Conservation (phyloP, 2,329 filamentous ascomycete genomes). For the Cladophialophora exuberans region DNA sequence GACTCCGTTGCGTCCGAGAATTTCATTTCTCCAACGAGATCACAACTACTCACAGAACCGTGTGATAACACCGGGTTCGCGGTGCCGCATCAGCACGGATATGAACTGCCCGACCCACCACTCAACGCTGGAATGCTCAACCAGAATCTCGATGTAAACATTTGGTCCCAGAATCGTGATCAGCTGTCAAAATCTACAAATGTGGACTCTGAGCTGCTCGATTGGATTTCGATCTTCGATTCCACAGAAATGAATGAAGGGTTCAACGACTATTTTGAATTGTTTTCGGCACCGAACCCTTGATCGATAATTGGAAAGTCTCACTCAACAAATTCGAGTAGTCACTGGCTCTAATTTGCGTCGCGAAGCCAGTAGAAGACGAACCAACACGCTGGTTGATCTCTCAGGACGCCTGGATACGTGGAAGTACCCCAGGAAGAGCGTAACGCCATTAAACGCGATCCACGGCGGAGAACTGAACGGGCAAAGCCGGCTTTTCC, state of each 20-base stretch:
- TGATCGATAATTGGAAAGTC: neutral
- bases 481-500: conserved; percentile 15
- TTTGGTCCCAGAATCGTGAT: neutral
- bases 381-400: too few species aligned
- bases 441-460: too few species aligned
- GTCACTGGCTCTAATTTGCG: too few species aligned
- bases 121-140: neutral
- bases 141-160: neutral
- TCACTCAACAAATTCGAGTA: too few species aligned
- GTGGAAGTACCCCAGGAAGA: too few species aligned
- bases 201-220: neutral
- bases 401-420: too few species aligned
- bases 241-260: neutral
- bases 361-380: too few species aligned
- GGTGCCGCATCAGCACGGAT: neutral
- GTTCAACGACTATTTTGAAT: conserved; percentile 1
- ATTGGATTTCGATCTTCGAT: conserved; percentile 1
- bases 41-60: neutral
- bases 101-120: neutral
- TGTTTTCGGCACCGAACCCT: neutral
- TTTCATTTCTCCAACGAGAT: neutral
- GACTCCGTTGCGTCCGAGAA: neutral
- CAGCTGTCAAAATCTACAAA: neutral
- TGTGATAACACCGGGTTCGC: neutral
- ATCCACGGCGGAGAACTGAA: neutral